Evolutionary conservation across 306 rosid species (phyloP).

Genomic region (Quercus cerris): DNA sequence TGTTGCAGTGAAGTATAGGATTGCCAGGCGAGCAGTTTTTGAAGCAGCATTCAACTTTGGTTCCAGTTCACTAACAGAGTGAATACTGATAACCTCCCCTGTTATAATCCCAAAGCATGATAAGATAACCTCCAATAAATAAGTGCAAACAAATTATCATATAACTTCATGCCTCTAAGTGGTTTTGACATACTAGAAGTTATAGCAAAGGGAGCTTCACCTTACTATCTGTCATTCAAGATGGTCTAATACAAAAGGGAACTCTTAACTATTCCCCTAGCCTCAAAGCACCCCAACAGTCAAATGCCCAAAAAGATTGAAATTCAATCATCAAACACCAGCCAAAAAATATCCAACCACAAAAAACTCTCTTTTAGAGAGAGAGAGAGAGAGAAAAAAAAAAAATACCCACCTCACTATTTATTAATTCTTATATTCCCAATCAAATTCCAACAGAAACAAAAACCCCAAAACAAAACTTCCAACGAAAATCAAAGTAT

Average conservation of each 20-base stretch:
- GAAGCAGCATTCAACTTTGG: slow-evolving; percentile 65
- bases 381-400: too few relatives aligned
- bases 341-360: too few relatives aligned
- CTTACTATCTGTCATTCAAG: not conserved
- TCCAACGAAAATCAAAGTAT: too few relatives aligned
- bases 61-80: slow-evolving; percentile 55
- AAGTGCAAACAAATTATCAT: not conserved
- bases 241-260: not conserved
- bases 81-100: slow-evolving; percentile 72
- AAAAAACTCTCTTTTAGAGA: too few relatives aligned
- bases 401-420: too few relatives aligned
- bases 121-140: slow-evolving; percentile 6
- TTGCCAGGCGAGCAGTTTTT: slow-evolving; percentile 55
- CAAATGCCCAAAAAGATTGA: too few relatives aligned
- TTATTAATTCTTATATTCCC: too few relatives aligned
- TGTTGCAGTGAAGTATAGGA: slow-evolving; percentile 82
- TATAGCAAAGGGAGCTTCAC: not conserved
- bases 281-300: too few relatives aligned
- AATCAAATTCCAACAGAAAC: too few relatives aligned
- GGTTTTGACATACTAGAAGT: not conserved
- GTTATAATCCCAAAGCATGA: slow-evolving; percentile 13
- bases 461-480: too few relatives aligned
- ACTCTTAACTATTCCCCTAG: too few relatives aligned
- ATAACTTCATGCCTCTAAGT: not conserved
- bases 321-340: too few relatives aligned